Conservation (phyloP, 2,329 filamentous ascomycete genomes). For the Cladosporium cucumerinum region DNA sequence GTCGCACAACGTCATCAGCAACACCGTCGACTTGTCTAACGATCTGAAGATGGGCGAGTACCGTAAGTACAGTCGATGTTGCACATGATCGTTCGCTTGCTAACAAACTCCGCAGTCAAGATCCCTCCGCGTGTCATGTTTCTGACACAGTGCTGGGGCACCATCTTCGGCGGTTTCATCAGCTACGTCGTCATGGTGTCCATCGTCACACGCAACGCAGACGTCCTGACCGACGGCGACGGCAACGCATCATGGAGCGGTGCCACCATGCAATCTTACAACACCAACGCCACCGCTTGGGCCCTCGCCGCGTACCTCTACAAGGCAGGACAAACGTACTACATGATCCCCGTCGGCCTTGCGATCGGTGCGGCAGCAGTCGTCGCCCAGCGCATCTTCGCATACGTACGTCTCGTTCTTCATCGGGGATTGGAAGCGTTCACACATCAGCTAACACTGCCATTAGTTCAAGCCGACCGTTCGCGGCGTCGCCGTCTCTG, state of each 20-base stretch:
- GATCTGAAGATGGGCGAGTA: conserved; percentile 61
- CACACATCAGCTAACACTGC: neutral
- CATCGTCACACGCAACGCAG: conserved; percentile 51
- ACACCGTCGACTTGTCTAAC: conserved; percentile 49
- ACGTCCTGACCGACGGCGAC: conserved; percentile 44
- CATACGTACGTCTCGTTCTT: conserved; percentile 36
- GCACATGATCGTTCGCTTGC: neutral
- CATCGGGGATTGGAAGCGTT: neutral
- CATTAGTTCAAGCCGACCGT: conserved; percentile 49
- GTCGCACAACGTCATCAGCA: conserved; percentile 56
- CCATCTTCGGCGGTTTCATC: conserved; percentile 43
- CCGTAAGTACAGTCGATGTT: conserved; percentile 37
- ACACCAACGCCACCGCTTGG: conserved; percentile 38
- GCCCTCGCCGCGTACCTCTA: conserved; percentile 56
- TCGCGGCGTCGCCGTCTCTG: conserved; percentile 27
- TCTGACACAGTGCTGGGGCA: conserved; percentile 55
- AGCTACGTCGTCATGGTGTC: conserved; percentile 55
- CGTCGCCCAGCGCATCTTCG: conserved; percentile 41
- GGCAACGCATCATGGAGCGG: conserved; percentile 55
- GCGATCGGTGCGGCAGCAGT: conserved; percentile 48
- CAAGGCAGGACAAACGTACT: conserved; percentile 36
- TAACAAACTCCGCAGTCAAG: conserved; percentile 35
- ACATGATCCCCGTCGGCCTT: conserved; percentile 41
- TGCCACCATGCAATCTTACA: conserved; percentile 46
- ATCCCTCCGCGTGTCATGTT: conserved; percentile 57